Conservation (phyloP, 2,329 filamentous ascomycete species). For the Colletotrichum theobromicola region DNA sequence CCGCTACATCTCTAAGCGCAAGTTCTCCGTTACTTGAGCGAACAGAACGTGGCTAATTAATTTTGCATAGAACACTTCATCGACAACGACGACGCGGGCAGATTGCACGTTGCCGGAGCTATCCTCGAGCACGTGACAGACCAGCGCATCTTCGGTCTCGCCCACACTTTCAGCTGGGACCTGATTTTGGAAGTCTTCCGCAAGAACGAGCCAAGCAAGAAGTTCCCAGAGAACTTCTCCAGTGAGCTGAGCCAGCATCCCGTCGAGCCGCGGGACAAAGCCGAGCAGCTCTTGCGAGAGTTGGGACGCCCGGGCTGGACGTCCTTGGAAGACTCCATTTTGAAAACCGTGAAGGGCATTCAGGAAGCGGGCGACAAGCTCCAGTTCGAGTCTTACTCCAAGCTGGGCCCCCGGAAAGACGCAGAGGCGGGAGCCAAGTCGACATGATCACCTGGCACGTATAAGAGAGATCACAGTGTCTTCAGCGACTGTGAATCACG, state of each 20-base stretch:
- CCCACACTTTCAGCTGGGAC: conserved; percentile 50
- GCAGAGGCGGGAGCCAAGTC: background rate
- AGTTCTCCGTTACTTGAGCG: background rate
- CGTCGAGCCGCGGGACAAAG: background rate
- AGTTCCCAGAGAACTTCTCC: conserved; percentile 27
- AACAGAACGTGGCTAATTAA: background rate
- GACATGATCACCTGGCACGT: background rate
- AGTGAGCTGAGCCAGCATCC: background rate
- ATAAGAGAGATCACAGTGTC: background rate
- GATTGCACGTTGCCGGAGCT: conserved; percentile 56
- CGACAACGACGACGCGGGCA: conserved; percentile 52
- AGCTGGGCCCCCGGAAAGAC: background rate
- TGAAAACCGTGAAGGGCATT: background rate
- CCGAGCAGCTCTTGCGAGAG: background rate
- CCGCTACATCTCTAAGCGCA: background rate
- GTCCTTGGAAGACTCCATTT: background rate
- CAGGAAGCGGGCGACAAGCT: background rate
- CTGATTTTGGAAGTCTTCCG: conserved; percentile 35
- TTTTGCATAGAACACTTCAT: conserved; percentile 43
- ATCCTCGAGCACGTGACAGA: conserved; percentile 47
- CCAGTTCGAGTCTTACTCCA: background rate
- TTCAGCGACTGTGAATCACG: too few relatives aligned
- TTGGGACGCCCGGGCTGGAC: background rate
- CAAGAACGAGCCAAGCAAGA: conserved; percentile 21
- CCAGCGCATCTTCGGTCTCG: conserved; percentile 60